phyloP scores from a whole-genome alignment of 2,329 filamentous ascomycete genomes.

The Aspergillus puulaauensis region DNA sequence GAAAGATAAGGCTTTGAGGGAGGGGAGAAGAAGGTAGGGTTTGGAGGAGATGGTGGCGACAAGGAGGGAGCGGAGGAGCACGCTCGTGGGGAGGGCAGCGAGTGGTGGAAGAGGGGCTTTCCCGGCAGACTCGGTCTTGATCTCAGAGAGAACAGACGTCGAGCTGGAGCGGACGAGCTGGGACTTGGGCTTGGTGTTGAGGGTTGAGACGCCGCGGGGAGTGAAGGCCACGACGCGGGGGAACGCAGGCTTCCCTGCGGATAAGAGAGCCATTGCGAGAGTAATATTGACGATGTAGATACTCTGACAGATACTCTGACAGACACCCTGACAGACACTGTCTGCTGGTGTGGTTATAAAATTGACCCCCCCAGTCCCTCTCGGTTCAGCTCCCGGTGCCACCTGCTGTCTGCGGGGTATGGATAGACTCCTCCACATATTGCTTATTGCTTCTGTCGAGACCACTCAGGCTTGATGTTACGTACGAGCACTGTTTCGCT shows the following conservation, averaged over 20 bases:
- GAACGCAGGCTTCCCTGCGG: not conserved
- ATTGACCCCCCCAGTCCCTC: no score
- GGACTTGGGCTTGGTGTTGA: not conserved
- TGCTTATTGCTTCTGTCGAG: no score
- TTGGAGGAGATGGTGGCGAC: constrained; percentile 51
- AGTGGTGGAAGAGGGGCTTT: constrained; percentile 19
- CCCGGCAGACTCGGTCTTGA: constrained; percentile 1
- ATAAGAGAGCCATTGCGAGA: not conserved
- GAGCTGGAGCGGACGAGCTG: constrained; percentile 18
- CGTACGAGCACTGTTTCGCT: not conserved
- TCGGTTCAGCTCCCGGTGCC: no score
- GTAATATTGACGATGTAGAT: no score
- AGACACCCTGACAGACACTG: no score
- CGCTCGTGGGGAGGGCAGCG: constrained; percentile 31
- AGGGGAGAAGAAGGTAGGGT: constrained; percentile 64
- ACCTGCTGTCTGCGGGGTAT: no score
- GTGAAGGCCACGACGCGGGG: not conserved
- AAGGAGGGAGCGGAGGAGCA: constrained; percentile 43
- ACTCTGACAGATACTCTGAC: no score
- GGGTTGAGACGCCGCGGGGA: not conserved
- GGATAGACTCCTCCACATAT: no score
- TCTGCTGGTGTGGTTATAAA: no score
- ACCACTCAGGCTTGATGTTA: not conserved
- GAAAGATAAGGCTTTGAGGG: constrained; percentile 64
- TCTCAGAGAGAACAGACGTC: constrained; percentile 16